Base-by-base conservation (phyloP, 352 stramenopile genomes). In the Phytophthora fragariae region DNA sequence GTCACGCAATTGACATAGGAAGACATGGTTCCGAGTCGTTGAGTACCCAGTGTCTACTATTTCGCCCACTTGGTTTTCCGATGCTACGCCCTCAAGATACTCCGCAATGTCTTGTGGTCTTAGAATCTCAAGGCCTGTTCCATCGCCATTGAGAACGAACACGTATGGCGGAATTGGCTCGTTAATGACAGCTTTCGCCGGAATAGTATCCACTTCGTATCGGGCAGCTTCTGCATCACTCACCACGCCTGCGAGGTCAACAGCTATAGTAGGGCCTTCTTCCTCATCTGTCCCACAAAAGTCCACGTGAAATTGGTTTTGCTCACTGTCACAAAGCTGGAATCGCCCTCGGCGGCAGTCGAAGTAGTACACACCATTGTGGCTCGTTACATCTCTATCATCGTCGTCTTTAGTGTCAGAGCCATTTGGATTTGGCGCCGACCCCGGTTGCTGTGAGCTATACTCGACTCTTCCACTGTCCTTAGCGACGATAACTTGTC, bases 331-430 rank as follows among this genome's bases (percentile, higher is more conserved):
- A 37, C 82, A 87, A 31, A 93, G 70, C n/a, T 82, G 71, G 19
- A 95, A 86, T 9, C 39, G 59, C 1, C 86, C 86, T 8, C 68
- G 63, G 7, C 62, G 68, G 14, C 81, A 91, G 68, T 93, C 86
- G 50, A 94, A 94, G 70, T 92, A 94, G 73, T 92, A 95, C 2
- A 92, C 79, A 14, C 82, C 76, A 52, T 83, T 92, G 64, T 92
- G 73, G 53, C 37, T 90, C 35, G 85, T 85, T 31, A 85, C 75
- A 53, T 92, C 76, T 39, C 79, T 70, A 57, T 92, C 85, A n/a
- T 85, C 80, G 54, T 92, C 81, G 35, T 93, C 88, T 56, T 74
- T 73, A 5, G 31, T 55, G n/a, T 66, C 65, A 46, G 58, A 19
- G 6, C 1, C 24, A 14, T 37, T 57, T 19, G 19, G 9, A 54